Percentiles rank a stretch among this genome's conserved stretches.
These are phyloP conservation scores for Penicillium aurantiogriseum DNA, from an alignment of 2,329 filamentous ascomycete species.

Conservation along the genomic window DNA sequence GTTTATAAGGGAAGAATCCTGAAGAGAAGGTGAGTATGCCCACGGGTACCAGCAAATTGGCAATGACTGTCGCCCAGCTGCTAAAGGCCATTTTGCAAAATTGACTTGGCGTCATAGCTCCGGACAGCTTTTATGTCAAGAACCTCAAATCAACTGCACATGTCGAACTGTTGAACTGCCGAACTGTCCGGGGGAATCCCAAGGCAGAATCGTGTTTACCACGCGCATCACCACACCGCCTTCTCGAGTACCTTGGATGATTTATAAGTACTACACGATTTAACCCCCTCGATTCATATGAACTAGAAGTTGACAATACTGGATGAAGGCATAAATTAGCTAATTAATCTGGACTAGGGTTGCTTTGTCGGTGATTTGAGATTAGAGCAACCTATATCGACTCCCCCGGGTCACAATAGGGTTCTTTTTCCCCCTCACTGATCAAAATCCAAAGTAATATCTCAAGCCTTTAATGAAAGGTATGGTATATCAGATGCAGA, in stretches of 20 bases:
- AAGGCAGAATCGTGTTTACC: conserved; percentile 6
- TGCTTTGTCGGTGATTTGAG: not conserved
- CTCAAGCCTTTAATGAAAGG: not conserved
- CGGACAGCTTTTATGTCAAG: conserved; percentile 1
- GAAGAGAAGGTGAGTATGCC: conserved; percentile 76
- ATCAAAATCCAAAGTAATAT: not conserved
- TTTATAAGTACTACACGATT: too few species aligned
- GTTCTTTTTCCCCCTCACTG: not conserved
- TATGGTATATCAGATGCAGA: conserved; percentile 5
- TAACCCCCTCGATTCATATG: too few species aligned
- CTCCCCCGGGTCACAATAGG: not conserved
- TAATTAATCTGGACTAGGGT: not conserved
- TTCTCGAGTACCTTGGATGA: not conserved
- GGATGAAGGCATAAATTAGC: not conserved
- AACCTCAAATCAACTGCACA: not conserved
- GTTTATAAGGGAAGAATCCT: conserved; percentile 98
- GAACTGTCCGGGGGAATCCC: not conserved
- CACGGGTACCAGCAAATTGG: conserved; percentile 75
- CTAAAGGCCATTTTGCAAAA: conserved; percentile 22
- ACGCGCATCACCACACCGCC: conserved; percentile 5
- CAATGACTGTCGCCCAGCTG: conserved; percentile 54
- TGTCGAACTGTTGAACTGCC: not conserved
- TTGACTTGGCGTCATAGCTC: not conserved
- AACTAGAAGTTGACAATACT: too few species aligned
- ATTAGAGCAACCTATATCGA: not conserved